Percentiles rank a stretch among this genome's conserved stretches.
Evolutionary conservation across 768 basidiomycete genomes (phyloP).

Genomic region (Heimioporus sp.): DNA sequence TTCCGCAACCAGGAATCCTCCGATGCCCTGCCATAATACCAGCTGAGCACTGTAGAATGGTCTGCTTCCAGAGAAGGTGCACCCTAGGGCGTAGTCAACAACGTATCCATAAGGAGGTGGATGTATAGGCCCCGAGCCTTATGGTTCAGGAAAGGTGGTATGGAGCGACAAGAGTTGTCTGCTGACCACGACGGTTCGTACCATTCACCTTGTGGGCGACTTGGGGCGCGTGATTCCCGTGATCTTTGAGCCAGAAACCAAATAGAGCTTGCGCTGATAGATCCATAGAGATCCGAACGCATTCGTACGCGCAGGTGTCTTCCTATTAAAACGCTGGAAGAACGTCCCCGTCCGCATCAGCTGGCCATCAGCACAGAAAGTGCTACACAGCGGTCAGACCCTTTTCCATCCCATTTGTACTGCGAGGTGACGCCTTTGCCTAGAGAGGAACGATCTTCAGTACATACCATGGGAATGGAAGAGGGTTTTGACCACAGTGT

Average conservation of each 20-base stretch:
- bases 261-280: background rate
- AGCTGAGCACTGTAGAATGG: too few relatives aligned
- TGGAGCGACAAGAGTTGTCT: too few relatives aligned
- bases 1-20: too few relatives aligned
- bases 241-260: background rate
- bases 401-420: constrained; percentile 28
- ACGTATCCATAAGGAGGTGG: too few relatives aligned
- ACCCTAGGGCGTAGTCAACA: too few relatives aligned
- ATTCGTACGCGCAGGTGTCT: background rate
- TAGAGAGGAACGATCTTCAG: constrained; percentile 25
- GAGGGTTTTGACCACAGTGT: constrained; percentile 32
- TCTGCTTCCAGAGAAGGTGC: too few relatives aligned
- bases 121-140: too few relatives aligned
- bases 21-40: too few relatives aligned
- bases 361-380: constrained; percentile 10
- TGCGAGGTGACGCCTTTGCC: constrained; percentile 26
- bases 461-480: constrained; percentile 53
- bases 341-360: background rate
- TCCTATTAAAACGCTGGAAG: constrained; percentile 8
- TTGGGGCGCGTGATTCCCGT: background rate
- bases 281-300: constrained; percentile 3
- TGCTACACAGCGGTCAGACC: constrained; percentile 29
- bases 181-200: too few relatives aligned
- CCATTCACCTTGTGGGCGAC: too few relatives aligned
- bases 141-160: too few relatives aligned